Base-by-base conservation (phyloP, 768 basidiomycete genomes). In the Auricularia sp. region DNA sequence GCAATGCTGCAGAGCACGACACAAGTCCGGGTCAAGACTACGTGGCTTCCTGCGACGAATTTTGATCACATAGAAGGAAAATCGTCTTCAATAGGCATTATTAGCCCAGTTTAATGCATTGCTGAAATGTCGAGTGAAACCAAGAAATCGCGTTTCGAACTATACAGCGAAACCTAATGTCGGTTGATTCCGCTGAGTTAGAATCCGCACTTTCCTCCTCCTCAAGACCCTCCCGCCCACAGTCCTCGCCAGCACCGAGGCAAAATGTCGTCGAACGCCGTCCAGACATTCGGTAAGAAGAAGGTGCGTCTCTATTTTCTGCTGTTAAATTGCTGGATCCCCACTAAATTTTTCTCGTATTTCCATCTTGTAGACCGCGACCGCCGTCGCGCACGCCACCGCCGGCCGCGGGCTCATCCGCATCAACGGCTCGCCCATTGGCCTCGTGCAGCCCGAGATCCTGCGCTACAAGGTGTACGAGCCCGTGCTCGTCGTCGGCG, bases 221-320 rank as follows among this genome's bases (percentile, higher is more conserved):
- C 47, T 51, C 47, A 51, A 51, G 29, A 59, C 56, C 56, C 23
- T 59, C 56, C 23, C 23, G 6, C 16, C 56, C 39, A 14, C 12
- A 42, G 56, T 35, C 29, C 34, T 59, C 34, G 53, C n/a, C n/a
- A 54, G n/a, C 53, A n/a, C 18, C 53, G 29, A 59, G 47, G 29
- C 56, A 59, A 59, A 59, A 59, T 59, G 56, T 59, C 56, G 71
- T 77, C 78, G 69, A 91, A 92, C 81, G 93, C 95, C 81, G 96
- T 98, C 71, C 96, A 98, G 77, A 96, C 93, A 68, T 98, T 98
- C 80, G 96, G 96, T 79, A 98, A 98, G 92, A 98, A 98, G 88
- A 98, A 98, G 90, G 93, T 84, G 75, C 68, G 85, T 69, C 11
- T 23, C 1, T 39, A 33, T 10, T 64, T 2, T 4, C 7, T 61